Conservation (phyloP, 1,139 yeast genomes). For the Saccharomyces pastorianus region DNA sequence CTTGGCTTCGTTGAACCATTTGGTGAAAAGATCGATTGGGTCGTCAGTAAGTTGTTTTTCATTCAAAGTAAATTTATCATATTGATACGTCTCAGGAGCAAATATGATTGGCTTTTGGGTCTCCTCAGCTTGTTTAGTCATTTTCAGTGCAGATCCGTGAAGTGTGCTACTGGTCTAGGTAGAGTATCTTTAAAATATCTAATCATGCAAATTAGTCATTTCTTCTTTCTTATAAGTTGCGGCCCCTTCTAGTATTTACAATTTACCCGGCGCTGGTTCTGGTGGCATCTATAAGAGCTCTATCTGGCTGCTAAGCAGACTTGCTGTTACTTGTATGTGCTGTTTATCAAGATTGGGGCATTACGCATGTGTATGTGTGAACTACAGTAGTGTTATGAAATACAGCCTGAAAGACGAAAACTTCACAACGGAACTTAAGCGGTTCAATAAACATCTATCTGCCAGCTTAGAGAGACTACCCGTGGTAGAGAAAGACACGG, state of each 20-base stretch:
- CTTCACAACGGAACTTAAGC: slow-evolving; percentile 5
- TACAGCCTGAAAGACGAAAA: slow-evolving; percentile 1
- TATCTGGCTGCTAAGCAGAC: background rate
- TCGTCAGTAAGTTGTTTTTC: slow-evolving; percentile 45
- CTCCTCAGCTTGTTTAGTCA: slow-evolving; percentile 18
- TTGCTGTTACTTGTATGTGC: background rate
- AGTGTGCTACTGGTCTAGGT: background rate
- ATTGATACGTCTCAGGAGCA: slow-evolving; percentile 88
- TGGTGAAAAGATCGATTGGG: slow-evolving; percentile 72
- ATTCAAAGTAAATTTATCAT: slow-evolving; percentile 56
- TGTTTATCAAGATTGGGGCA: background rate
- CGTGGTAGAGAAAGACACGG: background rate
- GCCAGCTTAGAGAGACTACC: slow-evolving; percentile 5
- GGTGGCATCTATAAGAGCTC: background rate
- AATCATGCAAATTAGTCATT: background rate
- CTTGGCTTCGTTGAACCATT: slow-evolving; percentile 82
- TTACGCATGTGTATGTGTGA: background rate
- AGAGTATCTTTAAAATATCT: background rate
- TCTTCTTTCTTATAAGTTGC: background rate
- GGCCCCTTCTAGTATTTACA: background rate
- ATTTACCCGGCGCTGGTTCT: background rate
- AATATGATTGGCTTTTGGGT: slow-evolving; percentile 34
- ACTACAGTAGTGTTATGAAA: slow-evolving; percentile 5
- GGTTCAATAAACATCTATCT: slow-evolving; percentile 2
- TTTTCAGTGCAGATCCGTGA: slow-evolving; percentile 3